These are phyloP conservation scores for Salix dunnii DNA, from an alignment of 345 rosid genomes.

Conservation along the genomic window DNA sequence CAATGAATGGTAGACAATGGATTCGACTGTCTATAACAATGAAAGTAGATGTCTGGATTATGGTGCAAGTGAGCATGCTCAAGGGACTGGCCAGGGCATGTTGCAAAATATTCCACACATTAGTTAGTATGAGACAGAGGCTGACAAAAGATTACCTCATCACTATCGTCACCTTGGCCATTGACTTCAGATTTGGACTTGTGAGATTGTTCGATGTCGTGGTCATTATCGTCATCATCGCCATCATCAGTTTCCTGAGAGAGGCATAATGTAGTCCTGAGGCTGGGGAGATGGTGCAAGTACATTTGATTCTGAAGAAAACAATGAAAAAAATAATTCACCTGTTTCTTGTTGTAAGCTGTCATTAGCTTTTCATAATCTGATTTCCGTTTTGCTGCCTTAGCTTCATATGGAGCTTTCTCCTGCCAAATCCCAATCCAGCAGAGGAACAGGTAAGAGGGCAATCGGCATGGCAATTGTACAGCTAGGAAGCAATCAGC, in stretches of 20 bases:
- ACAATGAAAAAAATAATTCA: slow-evolving; percentile 16
- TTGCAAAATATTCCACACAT: neutral
- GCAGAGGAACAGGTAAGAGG: neutral
- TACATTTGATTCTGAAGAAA: neutral
- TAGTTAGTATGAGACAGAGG: neutral
- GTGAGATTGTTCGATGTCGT: neutral
- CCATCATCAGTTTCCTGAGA: slow-evolving; percentile 23
- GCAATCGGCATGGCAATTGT: neutral
- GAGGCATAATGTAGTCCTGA: neutral
- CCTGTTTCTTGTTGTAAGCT: slow-evolving; percentile 80
- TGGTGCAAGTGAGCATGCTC: neutral
- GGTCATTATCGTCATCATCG: slow-evolving; percentile 13
- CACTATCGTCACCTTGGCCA: slow-evolving; percentile 9
- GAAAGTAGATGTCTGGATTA: neutral
- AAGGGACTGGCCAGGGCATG: neutral
- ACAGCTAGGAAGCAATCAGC: slow-evolving; percentile 2
- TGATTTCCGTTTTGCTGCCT: slow-evolving; percentile 68
- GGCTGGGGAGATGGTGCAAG: neutral
- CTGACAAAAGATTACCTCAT: slow-evolving; percentile 20
- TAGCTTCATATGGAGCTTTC: slow-evolving; percentile 82
- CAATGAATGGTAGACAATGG: neutral
- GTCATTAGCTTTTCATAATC: slow-evolving; percentile 79
- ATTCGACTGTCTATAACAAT: neutral
- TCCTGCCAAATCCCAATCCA: slow-evolving; percentile 38
- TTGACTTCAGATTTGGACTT: slow-evolving; percentile 27